phyloP scores from a whole-genome alignment of 1,284 basidiomycete genomes.

The Gymnopus androsaceus region DNA sequence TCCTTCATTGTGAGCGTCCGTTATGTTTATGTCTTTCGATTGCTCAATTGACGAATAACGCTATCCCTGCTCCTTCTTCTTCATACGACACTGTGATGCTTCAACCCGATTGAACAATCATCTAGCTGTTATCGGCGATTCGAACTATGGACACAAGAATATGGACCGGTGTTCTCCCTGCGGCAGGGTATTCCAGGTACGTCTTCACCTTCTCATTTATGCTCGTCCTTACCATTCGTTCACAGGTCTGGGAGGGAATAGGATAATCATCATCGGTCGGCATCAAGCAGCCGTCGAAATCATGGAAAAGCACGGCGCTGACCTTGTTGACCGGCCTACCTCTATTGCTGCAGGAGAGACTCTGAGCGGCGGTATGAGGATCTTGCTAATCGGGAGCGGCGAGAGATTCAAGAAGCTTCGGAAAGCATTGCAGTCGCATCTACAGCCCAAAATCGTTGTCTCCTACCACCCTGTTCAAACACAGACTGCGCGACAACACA shows the following conservation, averaged over 20 bases:
- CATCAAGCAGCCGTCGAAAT: slow-evolving; percentile 44
- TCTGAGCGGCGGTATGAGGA: slow-evolving; percentile 25
- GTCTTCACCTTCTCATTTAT: background rate
- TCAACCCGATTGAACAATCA: no score
- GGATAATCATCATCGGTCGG: slow-evolving; percentile 42
- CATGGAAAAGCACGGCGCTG: slow-evolving; percentile 36
- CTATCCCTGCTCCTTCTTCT: no score
- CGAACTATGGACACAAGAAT: slow-evolving; percentile 47
- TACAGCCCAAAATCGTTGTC: slow-evolving; percentile 36
- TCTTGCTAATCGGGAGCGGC: slow-evolving; percentile 25
- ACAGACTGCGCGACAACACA: slow-evolving; percentile 35
- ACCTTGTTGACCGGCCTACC: slow-evolving; percentile 33
- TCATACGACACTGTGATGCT: no score
- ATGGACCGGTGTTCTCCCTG: slow-evolving; percentile 46
- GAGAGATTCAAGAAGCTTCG: slow-evolving; percentile 30
- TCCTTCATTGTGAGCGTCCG: slow-evolving; percentile 12
- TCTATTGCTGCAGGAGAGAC: slow-evolving; percentile 30
- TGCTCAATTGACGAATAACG: background rate
- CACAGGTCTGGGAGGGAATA: slow-evolving; percentile 18
- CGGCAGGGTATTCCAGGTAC: slow-evolving; percentile 34
- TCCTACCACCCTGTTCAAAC: slow-evolving; percentile 37
- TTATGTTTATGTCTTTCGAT: background rate
- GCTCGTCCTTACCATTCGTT: background rate
- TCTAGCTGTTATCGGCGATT: slow-evolving; percentile 46
- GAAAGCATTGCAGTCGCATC: slow-evolving; percentile 36